phyloP scores from a whole-genome alignment of 495 filamentous ascomycete genomes.

The Xylaria castorea region DNA sequence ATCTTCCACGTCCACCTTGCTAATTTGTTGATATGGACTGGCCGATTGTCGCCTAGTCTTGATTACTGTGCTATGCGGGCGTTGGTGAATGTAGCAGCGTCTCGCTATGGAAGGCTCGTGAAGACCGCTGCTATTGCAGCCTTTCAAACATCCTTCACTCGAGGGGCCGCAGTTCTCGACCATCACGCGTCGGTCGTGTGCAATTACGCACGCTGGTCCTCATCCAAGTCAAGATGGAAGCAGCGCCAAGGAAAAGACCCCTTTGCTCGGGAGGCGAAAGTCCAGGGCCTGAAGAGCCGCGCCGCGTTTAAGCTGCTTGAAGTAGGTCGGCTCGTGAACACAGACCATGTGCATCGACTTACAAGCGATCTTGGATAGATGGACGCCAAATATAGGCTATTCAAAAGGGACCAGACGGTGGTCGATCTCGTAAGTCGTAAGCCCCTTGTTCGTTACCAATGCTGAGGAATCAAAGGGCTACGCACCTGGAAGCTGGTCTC shows the following conservation, averaged over 20 bases:
- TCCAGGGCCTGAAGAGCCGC: slow-evolving; percentile 81
- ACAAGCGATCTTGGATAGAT: slow-evolving; percentile 57
- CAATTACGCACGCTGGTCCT: slow-evolving; percentile 46
- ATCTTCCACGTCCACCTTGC: slow-evolving; percentile 9
- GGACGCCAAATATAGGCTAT: slow-evolving; percentile 79
- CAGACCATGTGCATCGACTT: not conserved
- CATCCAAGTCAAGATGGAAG: slow-evolving; percentile 84
- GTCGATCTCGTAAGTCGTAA: slow-evolving; percentile 75
- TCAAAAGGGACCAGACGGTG: slow-evolving; percentile 79
- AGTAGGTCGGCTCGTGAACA: slow-evolving; percentile 46
- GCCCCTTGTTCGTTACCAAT: not conserved
- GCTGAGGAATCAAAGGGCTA: slow-evolving; percentile 67
- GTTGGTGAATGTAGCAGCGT: slow-evolving; percentile 32
- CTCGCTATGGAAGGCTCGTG: slow-evolving; percentile 38
- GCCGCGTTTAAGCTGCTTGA: slow-evolving; percentile 92
- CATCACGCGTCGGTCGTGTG: slow-evolving; percentile 8
- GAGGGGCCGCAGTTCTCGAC: not conserved
- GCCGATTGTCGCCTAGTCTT: slow-evolving; percentile 25
- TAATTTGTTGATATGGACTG: slow-evolving; percentile 32
- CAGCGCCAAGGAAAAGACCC: slow-evolving; percentile 73
- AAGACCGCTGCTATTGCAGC: slow-evolving; percentile 24
- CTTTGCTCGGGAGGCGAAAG: slow-evolving; percentile 72
- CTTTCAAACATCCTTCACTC: slow-evolving; percentile 1
- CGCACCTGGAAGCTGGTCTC: slow-evolving; percentile 93
- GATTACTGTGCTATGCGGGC: slow-evolving; percentile 31